A percentile compares a stretch with the other conserved stretches of the same genome.
Conservation (phyloP, 1,284 basidiomycete species). For the Mrakiaceae sp. region DNA sequence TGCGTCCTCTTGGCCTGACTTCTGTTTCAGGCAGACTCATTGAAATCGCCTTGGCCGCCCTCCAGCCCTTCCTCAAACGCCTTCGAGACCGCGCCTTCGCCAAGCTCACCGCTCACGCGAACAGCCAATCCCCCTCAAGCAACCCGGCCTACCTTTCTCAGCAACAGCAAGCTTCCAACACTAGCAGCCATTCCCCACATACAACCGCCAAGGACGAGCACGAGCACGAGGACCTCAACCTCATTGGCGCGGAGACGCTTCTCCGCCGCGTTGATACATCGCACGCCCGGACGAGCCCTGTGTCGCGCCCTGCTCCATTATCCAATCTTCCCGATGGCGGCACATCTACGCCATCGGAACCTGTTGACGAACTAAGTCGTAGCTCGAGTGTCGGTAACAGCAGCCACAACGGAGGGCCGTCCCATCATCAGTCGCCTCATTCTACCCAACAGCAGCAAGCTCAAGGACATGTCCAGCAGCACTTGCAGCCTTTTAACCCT, state of each 20-base stretch:
- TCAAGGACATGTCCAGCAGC: no score
- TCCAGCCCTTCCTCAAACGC: conserved; percentile 9
- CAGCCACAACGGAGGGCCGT: no score
- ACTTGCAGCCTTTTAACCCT: no score
- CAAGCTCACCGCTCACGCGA: neutral
- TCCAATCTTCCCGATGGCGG: neutral
- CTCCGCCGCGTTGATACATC: neutral
- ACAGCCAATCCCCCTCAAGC: no score
- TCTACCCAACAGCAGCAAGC: no score
- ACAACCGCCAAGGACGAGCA: neutral
- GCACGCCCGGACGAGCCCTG: neutral
- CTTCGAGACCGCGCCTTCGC: conserved; percentile 3
- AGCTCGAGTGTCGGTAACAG: no score
- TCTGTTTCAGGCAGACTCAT: neutral
- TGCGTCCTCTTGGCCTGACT: neutral
- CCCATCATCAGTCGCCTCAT: neutral
- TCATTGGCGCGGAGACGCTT: neutral
- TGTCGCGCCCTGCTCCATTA: no score
- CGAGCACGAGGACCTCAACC: conserved; percentile 1
- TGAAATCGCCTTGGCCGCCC: neutral
- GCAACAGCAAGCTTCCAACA: no score
- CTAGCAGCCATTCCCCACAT: no score
- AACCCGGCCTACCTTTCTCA: no score
- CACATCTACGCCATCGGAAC: no score
- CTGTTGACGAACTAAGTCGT: no score